Evolutionary conservation across 2,329 filamentous ascomycete species (phyloP), one percentile per base, ranked within the genome.

Genomic region (Penicillium sp.): DNA sequence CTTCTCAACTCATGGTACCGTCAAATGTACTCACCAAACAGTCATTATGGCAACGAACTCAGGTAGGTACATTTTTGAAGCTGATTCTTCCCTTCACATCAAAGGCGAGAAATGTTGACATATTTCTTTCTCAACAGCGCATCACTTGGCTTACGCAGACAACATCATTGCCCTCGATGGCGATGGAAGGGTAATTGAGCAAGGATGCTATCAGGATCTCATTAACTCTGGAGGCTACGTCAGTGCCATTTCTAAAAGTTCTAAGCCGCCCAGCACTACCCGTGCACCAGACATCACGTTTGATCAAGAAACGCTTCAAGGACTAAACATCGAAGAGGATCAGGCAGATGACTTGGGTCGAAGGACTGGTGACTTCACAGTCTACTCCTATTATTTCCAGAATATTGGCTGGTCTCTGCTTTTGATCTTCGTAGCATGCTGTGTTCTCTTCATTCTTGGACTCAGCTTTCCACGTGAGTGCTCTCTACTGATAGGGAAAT

Each of bases 1-100:
- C 5, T 71, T 79, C 36, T 72, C 75, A 3, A 60, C 57, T 5
- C 63, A 73, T n/a, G 76, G 76, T 18, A 56, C 75, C 5, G 59
- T 79, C 5, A 69, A 70, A 31, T 58, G 64, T 42, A 67, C 61
- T 46, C 61, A 65, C 10, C 62, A 62, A n/a, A 74, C 69, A 10
- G 67, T 73, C 14, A 64, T 75, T 10, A 50, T 74, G 21, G 66
- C 64, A 7, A 67, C 67, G 43, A 64, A 67, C 13, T 62, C 64
- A 42, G 57, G 63, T 66, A 50, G 10, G 56, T 45, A 32, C 16
- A n/a, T 13, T 16, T 10, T n/a, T n/a, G 7, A 7, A 13, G n/a
- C 34, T 27, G 24, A 27, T 8, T 8, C 5, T 8, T 27, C 4
- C 24, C 24, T 16, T n/a, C 34, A 36, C 18, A n/a, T 36, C 34